Base-by-base conservation (phyloP, 805 yeast species). In the Pichia insulana region DNA sequence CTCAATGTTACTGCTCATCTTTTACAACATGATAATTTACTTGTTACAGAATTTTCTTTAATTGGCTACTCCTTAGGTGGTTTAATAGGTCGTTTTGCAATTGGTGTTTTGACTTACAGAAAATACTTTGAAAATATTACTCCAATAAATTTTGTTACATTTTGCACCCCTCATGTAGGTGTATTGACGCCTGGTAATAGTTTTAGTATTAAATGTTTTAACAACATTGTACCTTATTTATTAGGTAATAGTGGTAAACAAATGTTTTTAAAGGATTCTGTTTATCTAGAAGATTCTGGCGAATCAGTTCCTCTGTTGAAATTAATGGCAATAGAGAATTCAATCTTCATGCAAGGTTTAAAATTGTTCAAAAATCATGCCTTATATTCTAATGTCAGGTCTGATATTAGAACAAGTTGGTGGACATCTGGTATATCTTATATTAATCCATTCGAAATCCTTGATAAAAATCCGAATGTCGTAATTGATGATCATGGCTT, bases 31-130 rank as follows among this genome's bases (percentile, higher is more conserved):
- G 10, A 38, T 1, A 34, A 33, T 22, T 31, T 30, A n/a, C 50
- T 46, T 13, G 85, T 86, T 10, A 66, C 69, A n/a, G 76, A 79
- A 52, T 69, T 90, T 39, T 84, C 95, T 41, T 66, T 88, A 32
- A 69, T 85, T 6, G 96, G 97, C 1, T 89, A 88, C 57, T 88
- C 96, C 0, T 65, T 89, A 47, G 96, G 97, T 27, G 97, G 97
- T 0, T 61, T 89, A 17, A 78, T 90, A 37, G 72, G 87, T 0
- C 67, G 97, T 40, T 88, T 84, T 58, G 82, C 89, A 12, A 70
- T 88, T 34, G 97, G 97, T 2, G 68, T 82, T 36, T 65, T 78
- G 49, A 66, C 76, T 49, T 68, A 69, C 30, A 69, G 71, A 50
- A 71, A 71, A 4, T 66, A 68, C 45, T 83, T 80, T 58, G 68